These are phyloP conservation scores for Pseudogymnoascus sp. DNA, from an alignment of 2,329 filamentous ascomycete genomes.

Conservation along the genomic window DNA sequence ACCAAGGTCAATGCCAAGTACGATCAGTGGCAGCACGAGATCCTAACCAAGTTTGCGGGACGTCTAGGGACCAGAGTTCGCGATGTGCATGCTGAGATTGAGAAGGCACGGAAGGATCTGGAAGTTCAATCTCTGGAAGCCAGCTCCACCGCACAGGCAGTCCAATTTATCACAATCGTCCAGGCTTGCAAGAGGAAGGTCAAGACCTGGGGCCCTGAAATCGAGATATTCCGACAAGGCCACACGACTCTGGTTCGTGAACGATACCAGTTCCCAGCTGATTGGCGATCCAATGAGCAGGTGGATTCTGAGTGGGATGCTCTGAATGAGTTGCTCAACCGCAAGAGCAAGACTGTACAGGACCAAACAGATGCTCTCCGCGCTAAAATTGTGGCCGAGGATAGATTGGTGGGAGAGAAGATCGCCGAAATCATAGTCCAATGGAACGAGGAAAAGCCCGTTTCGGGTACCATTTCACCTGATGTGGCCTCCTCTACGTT, in stretches of 20 bases:
- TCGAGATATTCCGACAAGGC: constrained; percentile 91
- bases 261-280: constrained; percentile 83
- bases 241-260: constrained; percentile 87
- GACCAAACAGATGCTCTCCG: constrained; percentile 93
- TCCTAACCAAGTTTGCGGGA: constrained; percentile 83
- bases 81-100: constrained; percentile 85
- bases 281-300: constrained; percentile 94
- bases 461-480: constrained; percentile 87
- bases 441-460: constrained; percentile 96
- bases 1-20: constrained; percentile 99
- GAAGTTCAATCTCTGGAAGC: constrained; percentile 89
- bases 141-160: constrained; percentile 90
- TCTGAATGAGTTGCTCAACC: constrained; percentile 80
- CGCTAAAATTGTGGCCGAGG: constrained; percentile 90
- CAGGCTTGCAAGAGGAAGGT: constrained; percentile 94
- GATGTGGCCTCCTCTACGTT: constrained; percentile 80
- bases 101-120: constrained; percentile 80
- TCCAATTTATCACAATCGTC: constrained; percentile 96
- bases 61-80: constrained; percentile 85
- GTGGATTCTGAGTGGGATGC: constrained; percentile 94
- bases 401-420: constrained; percentile 82
- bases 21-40: constrained; percentile 98
- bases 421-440: constrained; percentile 75
- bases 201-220: constrained; percentile 88
- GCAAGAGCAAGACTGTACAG: constrained; percentile 91